A percentile compares a stretch with the other conserved stretches of the same genome.
Conservation (phyloP, 306 rosid genomes). For the Luffa aegyptiaca region DNA sequence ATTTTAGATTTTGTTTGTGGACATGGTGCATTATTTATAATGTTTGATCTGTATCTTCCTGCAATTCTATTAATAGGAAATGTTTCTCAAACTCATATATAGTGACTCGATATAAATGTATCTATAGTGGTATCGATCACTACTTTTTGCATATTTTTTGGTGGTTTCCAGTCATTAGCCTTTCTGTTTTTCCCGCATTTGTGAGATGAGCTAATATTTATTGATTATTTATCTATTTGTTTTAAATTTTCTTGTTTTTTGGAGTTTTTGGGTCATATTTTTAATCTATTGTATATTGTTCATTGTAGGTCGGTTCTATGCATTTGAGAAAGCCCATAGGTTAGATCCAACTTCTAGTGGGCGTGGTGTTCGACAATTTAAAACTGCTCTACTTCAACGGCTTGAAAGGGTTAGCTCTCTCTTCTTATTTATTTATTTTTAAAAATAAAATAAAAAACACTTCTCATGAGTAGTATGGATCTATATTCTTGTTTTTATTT, state of each 20-base stretch:
- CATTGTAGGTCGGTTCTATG: conserved; percentile 84
- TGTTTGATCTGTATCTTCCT: background rate
- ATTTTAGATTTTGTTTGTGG: background rate
- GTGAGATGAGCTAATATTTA: background rate
- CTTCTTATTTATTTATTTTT: too few species aligned
- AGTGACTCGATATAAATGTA: background rate
- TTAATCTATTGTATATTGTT: background rate
- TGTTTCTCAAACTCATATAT: background rate
- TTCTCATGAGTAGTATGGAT: background rate
- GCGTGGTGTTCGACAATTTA: conserved; percentile 96
- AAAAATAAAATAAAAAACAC: background rate
- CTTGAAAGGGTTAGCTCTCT: conserved; percentile 68
- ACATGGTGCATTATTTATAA: background rate
- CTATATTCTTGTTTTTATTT: background rate
- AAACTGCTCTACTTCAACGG: conserved; percentile 93
- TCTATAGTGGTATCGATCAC: background rate
- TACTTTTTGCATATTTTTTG: background rate
- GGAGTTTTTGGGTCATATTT: background rate
- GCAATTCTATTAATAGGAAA: background rate
- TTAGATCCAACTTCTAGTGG: conserved; percentile 97
- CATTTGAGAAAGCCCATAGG: conserved; percentile 96
- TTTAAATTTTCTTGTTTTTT: background rate
- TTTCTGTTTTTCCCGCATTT: background rate
- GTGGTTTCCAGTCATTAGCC: background rate
- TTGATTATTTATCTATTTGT: background rate